Evolutionary conservation across 176 grass and related monocot species (phyloP).

Genomic region (Cocos nucifera): DNA sequence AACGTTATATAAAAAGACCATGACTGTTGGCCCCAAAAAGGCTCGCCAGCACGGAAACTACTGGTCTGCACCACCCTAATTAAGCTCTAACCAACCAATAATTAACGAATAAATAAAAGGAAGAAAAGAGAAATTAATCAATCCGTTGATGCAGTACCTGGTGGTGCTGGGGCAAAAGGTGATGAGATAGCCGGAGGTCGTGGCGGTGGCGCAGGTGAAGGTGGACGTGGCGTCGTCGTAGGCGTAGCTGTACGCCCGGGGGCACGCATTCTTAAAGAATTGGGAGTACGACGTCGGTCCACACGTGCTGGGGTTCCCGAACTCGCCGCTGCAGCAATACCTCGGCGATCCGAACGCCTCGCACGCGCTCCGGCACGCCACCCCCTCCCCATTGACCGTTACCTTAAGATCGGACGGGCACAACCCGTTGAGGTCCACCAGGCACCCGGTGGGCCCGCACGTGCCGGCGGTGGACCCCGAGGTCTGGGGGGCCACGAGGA

Average conservation of each 20-base stretch:
- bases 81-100: too few species aligned
- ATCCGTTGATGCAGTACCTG: constrained; percentile 21
- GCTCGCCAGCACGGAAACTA: too few species aligned
- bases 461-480: not conserved
- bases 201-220: constrained; percentile 44
- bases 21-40: too few species aligned
- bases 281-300: constrained; percentile 39
- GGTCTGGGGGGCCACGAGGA: constrained; percentile 20
- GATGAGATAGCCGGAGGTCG: constrained; percentile 38
- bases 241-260: constrained; percentile 45
- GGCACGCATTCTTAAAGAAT: constrained; percentile 59
- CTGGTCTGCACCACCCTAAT: too few species aligned
- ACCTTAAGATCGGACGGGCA: constrained; percentile 50
- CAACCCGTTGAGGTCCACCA: constrained; percentile 37
- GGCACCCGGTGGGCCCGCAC: constrained; percentile 45
- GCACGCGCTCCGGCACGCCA: constrained; percentile 79
- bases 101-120: too few species aligned
- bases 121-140: too few species aligned
- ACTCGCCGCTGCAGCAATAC: constrained; percentile 66
- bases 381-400: constrained; percentile 9
- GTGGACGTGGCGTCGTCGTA: constrained; percentile 57
- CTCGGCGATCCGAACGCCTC: constrained; percentile 42
- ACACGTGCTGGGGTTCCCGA: constrained; percentile 33
- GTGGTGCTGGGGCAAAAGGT: constrained; percentile 59
- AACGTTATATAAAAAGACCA: too few species aligned